Evolutionary conservation across 805 yeast species (phyloP).

Genomic region (Ogataea paradorogensis): DNA sequence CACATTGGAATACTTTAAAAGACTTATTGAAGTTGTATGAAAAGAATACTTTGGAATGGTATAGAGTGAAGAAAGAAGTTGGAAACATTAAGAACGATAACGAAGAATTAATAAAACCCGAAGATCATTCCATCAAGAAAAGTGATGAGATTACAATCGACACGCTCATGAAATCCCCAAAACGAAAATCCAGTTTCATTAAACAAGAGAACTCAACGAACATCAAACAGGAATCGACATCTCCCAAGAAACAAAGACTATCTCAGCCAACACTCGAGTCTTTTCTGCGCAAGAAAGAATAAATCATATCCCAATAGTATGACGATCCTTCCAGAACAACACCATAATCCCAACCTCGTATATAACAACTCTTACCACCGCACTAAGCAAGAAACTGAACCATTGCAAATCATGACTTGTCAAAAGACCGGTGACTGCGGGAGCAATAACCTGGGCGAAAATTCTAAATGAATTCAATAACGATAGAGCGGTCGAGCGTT

Average conservation of each 20-base stretch:
- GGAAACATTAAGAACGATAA: constrained; percentile 58
- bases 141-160: background rate
- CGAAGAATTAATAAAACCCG: constrained; percentile 32
- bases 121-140: constrained; percentile 10
- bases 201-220: too few relatives aligned
- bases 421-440: constrained; percentile 39
- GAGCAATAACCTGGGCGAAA: constrained; percentile 41
- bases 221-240: background rate
- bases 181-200: too few relatives aligned
- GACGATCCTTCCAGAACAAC: constrained; percentile 29
- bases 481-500: constrained; percentile 42
- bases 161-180: background rate
- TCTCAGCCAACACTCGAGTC: constrained; percentile 20
- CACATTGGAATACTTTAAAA: constrained; percentile 41
- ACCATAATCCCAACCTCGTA: constrained; percentile 41
- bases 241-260: background rate
- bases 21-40: constrained; percentile 39
- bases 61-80: constrained; percentile 57
- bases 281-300: background rate
- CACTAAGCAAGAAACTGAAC: constrained; percentile 42
- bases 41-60: constrained; percentile 43
- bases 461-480: constrained; percentile 45
- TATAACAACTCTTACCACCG: constrained; percentile 34
- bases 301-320: constrained; percentile 6
- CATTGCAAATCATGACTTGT: constrained; percentile 38